Percentiles rank a stretch among this genome's conserved stretches.
These are phyloP conservation scores for Syzygium aromaticum DNA, from an alignment of 345 rosid species.

Conservation along the genomic window DNA sequence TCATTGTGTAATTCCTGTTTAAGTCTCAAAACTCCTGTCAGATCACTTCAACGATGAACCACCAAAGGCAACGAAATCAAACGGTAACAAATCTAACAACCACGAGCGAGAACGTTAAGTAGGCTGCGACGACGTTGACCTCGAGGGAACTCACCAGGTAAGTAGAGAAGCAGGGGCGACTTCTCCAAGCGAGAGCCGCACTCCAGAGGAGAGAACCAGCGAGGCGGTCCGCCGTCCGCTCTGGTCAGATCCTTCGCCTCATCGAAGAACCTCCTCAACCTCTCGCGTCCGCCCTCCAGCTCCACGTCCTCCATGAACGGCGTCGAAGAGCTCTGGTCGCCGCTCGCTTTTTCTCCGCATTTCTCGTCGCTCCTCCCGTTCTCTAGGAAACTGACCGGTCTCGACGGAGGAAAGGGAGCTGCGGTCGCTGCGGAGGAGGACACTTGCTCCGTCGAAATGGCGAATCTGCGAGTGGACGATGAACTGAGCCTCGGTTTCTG, in stretches of 20 bases:
- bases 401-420: neutral
- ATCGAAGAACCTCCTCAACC: constrained; percentile 37
- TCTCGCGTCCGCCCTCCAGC: constrained; percentile 3
- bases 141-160: constrained; percentile 42
- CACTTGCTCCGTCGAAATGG: constrained; percentile 8
- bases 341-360: neutral
- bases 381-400: neutral
- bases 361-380: neutral
- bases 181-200: constrained; percentile 31
- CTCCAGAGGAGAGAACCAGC: constrained; percentile 72
- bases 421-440: neutral
- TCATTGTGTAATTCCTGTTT: neutral
- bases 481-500: neutral
- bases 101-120: neutral
- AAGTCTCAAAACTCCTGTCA: neutral
- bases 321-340: neutral
- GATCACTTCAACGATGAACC: neutral
- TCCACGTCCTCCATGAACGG: constrained; percentile 7
- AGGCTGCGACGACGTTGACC: neutral
- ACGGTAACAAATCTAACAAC: neutral
- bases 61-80: neutral
- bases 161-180: constrained; percentile 62
- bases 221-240: constrained; percentile 49
- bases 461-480: constrained; percentile 4
- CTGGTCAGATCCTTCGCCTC: constrained; percentile 31